Evolutionary conservation across 495 filamentous ascomycete genomes (phyloP).

Genomic region (Xanthoparmelia taractica): DNA sequence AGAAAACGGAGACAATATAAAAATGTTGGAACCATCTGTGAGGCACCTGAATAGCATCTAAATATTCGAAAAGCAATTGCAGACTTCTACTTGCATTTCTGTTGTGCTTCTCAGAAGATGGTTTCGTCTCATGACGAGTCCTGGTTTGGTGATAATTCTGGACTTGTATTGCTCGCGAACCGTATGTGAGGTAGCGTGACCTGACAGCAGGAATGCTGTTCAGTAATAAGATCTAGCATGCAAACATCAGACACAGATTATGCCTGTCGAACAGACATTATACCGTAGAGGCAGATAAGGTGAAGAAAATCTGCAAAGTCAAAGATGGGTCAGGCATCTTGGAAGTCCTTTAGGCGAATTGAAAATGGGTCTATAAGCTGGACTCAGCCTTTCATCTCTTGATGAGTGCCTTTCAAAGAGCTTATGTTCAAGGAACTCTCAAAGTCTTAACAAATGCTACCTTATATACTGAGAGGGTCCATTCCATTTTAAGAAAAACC

Average conservation of each 20-base stretch:
- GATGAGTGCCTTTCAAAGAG: background rate
- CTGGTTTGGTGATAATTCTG: background rate
- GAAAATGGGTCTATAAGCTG: background rate
- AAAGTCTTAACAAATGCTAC: no score
- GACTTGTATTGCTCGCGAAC: slow-evolving; percentile 41
- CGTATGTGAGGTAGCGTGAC: slow-evolving; percentile 51
- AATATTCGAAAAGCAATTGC: slow-evolving; percentile 39
- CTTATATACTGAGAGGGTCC: no score
- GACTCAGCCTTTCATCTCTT: background rate
- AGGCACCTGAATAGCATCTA: slow-evolving; percentile 57
- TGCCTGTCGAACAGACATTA: background rate
- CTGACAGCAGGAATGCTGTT: slow-evolving; percentile 44
- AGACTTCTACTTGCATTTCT: slow-evolving; percentile 5
- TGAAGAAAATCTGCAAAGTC: slow-evolving; percentile 7
- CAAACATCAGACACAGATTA: background rate
- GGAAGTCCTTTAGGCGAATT: background rate
- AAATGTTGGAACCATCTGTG: slow-evolving; percentile 85
- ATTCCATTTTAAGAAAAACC: no score
- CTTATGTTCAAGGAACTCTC: no score
- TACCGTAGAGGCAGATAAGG: slow-evolving; percentile 12
- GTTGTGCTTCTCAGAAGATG: background rate
- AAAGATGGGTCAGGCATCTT: slow-evolving; percentile 4
- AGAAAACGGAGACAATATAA: slow-evolving; percentile 63
- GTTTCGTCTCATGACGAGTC: background rate
- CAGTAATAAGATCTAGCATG: slow-evolving; percentile 44